phyloP scores from a whole-genome alignment of 495 filamentous ascomycete genomes.

The Hyaloscypha variabilis region DNA sequence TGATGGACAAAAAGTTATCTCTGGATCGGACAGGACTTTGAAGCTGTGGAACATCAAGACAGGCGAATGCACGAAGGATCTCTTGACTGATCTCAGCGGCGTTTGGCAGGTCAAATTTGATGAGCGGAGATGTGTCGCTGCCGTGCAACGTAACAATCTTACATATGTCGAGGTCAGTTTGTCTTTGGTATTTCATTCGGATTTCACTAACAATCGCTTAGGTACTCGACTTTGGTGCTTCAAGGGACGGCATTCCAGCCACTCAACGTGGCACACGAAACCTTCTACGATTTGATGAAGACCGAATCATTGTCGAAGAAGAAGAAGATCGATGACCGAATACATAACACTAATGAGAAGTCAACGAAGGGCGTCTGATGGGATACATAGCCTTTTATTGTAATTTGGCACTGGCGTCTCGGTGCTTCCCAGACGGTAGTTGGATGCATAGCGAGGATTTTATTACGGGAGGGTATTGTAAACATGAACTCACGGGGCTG shows the following conservation, averaged over 20 bases:
- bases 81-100: constrained; percentile 91
- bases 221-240: constrained; percentile 92
- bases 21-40: constrained; percentile 89
- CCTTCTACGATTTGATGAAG: constrained; percentile 62
- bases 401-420: constrained; percentile 16
- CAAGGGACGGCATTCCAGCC: constrained; percentile 74
- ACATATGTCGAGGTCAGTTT: constrained; percentile 93
- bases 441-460: constrained; percentile 29
- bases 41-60: constrained; percentile 99
- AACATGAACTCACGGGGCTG: not conserved
- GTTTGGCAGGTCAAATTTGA: constrained; percentile 99
- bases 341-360: not conserved
- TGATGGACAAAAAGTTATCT: constrained; percentile 95
- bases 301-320: constrained; percentile 40
- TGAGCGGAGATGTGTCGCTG: constrained; percentile 91
- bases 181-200: no score
- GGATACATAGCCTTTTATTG: not conserved
- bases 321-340: constrained; percentile 35
- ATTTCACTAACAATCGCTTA: constrained; percentile 32
- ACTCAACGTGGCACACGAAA: constrained; percentile 80
- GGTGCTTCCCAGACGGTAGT: not conserved
- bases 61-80: constrained; percentile 90
- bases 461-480: not conserved
- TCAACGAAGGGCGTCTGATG: not conserved
- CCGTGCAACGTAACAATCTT: constrained; percentile 87